Conservation (phyloP, 1,139 yeast genomes). For the Williopsis jadinii region DNA sequence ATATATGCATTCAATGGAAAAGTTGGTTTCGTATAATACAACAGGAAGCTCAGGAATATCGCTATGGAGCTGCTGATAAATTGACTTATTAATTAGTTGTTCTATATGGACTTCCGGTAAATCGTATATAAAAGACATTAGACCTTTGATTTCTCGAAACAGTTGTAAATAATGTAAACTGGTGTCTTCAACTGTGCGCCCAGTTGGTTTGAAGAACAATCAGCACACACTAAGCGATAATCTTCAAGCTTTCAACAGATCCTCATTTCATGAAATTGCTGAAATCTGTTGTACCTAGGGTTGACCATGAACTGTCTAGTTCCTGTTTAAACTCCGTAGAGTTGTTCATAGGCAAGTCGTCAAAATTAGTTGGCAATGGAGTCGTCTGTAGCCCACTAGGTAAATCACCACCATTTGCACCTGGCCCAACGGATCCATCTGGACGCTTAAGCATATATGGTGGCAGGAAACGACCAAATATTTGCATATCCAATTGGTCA, state of each 20-base stretch:
- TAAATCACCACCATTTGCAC: conserved; percentile 22
- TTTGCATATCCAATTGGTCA: conserved; percentile 78
- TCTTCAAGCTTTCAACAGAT: no score
- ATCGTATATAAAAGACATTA: no score
- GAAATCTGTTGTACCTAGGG: conserved; percentile 2
- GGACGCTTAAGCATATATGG: conserved; percentile 63
- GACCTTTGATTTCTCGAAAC: no score
- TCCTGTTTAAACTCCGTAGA: not conserved
- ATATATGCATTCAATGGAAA: no score
- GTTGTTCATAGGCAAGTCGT: conserved; percentile 16
- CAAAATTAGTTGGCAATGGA: conserved; percentile 16
- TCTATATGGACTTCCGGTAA: no score
- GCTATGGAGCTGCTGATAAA: no score
- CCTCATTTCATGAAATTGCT: not conserved
- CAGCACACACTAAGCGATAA: not conserved
- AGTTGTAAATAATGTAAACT: no score
- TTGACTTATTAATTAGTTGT: no score
- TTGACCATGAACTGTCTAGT: not conserved
- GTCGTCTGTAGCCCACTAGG: conserved; percentile 22
- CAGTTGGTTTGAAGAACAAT: no score
- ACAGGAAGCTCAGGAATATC: no score
- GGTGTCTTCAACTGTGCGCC: no score
- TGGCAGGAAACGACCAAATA: conserved; percentile 71
- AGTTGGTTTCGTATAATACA: no score
- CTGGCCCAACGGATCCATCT: conserved; percentile 20